phyloP scores from a whole-genome alignment of 768 basidiomycete species.

The Suillus fuscotomentosus region DNA sequence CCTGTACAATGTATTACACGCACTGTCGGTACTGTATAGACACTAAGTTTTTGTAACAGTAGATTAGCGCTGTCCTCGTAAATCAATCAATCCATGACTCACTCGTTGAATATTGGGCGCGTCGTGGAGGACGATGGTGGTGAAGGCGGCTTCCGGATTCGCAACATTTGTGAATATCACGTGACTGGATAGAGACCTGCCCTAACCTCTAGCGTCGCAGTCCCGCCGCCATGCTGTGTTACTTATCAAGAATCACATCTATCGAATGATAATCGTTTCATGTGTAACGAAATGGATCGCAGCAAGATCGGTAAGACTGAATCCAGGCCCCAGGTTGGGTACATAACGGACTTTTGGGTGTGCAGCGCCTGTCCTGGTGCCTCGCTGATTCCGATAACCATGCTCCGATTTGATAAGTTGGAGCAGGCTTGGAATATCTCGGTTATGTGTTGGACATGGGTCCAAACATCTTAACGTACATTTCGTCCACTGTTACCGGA shows the following conservation, averaged over 20 bases:
- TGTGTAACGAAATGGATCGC: neutral
- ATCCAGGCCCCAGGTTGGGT: neutral
- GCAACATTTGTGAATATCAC: neutral
- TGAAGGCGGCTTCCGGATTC: neutral
- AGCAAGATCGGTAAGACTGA: neutral
- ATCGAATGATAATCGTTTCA: neutral
- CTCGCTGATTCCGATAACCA: neutral
- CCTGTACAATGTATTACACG: constrained; percentile 14
- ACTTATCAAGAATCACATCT: neutral
- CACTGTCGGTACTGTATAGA: constrained; percentile 29
- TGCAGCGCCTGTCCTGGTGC: neutral
- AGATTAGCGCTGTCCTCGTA: neutral
- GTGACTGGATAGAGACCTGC: neutral
- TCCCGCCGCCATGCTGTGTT: neutral
- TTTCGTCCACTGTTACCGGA: neutral
- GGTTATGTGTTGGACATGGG: neutral
- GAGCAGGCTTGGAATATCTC: neutral
- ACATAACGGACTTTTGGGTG: neutral
- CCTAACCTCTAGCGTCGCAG: neutral
- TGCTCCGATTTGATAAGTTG: neutral
- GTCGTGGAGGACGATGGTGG: neutral
- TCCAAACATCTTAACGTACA: neutral
- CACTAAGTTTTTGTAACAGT: constrained; percentile 11
- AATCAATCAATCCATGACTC: neutral
- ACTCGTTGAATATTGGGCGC: neutral